These are phyloP conservation scores for Penicillium sp. DNA, from an alignment of 2,329 filamentous ascomycete genomes.

Conservation along the genomic window DNA sequence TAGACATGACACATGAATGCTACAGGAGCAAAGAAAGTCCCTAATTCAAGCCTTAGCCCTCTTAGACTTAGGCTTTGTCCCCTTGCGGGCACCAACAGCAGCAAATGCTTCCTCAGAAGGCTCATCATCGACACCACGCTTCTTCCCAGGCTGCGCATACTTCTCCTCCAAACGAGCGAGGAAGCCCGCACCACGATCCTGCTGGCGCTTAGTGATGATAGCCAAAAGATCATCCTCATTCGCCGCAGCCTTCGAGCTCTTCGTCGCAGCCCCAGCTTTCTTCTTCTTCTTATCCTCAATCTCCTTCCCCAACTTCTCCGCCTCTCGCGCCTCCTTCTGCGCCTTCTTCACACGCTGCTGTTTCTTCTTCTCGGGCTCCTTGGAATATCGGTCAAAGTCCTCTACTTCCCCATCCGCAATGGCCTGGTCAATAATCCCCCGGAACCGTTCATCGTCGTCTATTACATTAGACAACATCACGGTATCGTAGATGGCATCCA, in stretches of 20 bases:
- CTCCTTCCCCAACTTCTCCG: slow-evolving; percentile 71
- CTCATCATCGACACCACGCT: slow-evolving; percentile 49
- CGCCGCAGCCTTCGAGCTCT: slow-evolving; percentile 33
- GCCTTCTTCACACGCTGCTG: slow-evolving; percentile 60
- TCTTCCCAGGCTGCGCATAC: slow-evolving; percentile 56
- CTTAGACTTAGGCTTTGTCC: slow-evolving; percentile 33
- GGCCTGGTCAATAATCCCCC: slow-evolving; percentile 74
- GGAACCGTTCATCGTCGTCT: slow-evolving; percentile 82
- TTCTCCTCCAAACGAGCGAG: slow-evolving; percentile 74
- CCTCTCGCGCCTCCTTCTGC: slow-evolving; percentile 66
- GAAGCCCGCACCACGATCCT: slow-evolving; percentile 60
- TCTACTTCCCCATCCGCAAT: slow-evolving; percentile 68
- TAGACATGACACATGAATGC: slow-evolving; percentile 8
- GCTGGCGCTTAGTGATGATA: slow-evolving; percentile 69
- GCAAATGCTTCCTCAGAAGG: slow-evolving; percentile 63
- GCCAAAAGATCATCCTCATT: slow-evolving; percentile 59
- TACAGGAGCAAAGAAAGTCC: background rate
- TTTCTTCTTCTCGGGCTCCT: slow-evolving; percentile 67
- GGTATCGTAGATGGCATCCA: slow-evolving; percentile 72
- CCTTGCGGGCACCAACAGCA: slow-evolving; percentile 37
- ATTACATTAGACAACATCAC: slow-evolving; percentile 85
- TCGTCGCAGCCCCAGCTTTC: slow-evolving; percentile 44
- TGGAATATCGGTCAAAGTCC: slow-evolving; percentile 65
- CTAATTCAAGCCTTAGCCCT: slow-evolving; percentile 18
- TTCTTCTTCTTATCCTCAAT: slow-evolving; percentile 69